Conservation (phyloP, 768 basidiomycete genomes). For the Fibroporia radiculosa region DNA sequence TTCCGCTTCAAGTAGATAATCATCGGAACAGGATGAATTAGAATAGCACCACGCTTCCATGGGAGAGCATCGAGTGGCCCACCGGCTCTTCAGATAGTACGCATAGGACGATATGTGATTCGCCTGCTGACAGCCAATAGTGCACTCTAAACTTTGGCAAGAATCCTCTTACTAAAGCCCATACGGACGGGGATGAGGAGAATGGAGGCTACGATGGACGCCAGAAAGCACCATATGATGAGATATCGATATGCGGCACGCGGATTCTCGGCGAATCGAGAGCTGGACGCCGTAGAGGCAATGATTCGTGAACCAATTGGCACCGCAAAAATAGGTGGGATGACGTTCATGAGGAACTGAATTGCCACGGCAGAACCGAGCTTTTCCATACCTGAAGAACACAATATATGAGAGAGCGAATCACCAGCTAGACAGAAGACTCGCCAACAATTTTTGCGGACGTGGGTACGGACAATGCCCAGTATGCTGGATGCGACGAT, state of each 20-base stretch:
- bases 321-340: not conserved
- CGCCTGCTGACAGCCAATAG: no score
- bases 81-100: no score
- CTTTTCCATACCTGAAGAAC: not conserved
- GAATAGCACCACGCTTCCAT: no score
- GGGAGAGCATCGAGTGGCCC: no score
- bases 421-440: not conserved
- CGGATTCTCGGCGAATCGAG: not conserved
- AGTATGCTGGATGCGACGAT: not conserved
- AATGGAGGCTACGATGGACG: not conserved
- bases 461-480: not conserved
- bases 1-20: no score
- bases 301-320: slow-evolving; percentile 1
- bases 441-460: not conserved
- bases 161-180: not conserved
- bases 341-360: not conserved
- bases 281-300: not conserved
- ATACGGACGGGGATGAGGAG: not conserved
- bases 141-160: not conserved
- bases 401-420: not conserved
- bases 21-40: no score
- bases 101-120: no score
- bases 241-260: not conserved
- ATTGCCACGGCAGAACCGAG: not conserved
- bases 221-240: not conserved